phyloP scores from a whole-genome alignment of 371 early-diverging fungal genomes.

The Amoeboaphelidium occidentale region DNA sequence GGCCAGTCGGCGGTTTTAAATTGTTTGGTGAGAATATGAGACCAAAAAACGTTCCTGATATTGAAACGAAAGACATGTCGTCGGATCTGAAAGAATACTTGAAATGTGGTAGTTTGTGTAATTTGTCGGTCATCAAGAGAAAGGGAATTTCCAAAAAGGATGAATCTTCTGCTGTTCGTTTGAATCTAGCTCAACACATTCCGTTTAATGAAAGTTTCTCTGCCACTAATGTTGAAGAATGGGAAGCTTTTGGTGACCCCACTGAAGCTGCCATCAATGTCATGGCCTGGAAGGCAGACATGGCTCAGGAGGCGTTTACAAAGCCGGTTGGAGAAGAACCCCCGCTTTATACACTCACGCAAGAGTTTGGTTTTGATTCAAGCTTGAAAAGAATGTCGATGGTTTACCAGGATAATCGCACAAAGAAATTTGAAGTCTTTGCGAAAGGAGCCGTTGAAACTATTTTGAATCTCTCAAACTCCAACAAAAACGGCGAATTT shows the following conservation, averaged over 20 bases:
- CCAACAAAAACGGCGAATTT: neutral
- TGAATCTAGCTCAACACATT: too few relatives aligned
- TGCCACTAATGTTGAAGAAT: constrained; percentile 28
- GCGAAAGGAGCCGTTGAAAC: neutral
- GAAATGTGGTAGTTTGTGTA: neutral
- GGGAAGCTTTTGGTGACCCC: constrained; percentile 54
- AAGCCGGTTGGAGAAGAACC: neutral
- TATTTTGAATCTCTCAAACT: neutral
- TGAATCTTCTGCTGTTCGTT: too few relatives aligned
- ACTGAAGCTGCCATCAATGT: constrained; percentile 32
- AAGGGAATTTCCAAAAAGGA: neutral
- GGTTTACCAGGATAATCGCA: neutral
- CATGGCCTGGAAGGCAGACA: constrained; percentile 14
- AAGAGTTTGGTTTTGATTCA: neutral
- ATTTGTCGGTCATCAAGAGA: neutral
- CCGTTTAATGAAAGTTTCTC: too few relatives aligned
- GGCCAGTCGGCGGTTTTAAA: constrained; percentile 10
- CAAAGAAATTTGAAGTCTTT: neutral
- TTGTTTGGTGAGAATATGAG: neutral
- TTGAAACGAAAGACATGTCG: too few relatives aligned
- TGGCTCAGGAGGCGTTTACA: constrained; percentile 1
- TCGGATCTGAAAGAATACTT: too few relatives aligned
- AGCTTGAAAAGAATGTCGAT: neutral
- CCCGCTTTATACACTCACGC: neutral
- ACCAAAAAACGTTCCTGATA: too few relatives aligned